Evolutionary conservation across 208 protist species (phyloP).

Genomic region (Trypanosoma rangeli): DNA sequence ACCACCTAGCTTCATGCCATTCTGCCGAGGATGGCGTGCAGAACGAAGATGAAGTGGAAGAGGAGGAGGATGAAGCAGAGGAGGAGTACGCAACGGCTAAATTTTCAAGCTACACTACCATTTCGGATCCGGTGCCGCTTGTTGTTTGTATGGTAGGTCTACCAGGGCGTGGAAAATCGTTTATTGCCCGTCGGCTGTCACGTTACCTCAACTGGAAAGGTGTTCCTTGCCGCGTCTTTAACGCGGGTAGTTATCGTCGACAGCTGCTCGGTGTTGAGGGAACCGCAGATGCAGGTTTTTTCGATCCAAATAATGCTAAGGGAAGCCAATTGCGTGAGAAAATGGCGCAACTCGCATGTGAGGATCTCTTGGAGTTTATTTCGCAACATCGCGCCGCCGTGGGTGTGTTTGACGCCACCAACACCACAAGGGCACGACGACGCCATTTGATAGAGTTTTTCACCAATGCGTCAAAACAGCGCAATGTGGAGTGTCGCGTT

Average conservation of each 20-base stretch:
- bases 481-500: slow-evolving; percentile 57
- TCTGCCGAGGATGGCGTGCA: not conserved
- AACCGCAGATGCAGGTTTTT: slow-evolving; percentile 69
- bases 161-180: slow-evolving; percentile 88
- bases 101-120: slow-evolving; percentile 77
- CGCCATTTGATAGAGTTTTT: slow-evolving; percentile 69
- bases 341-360: slow-evolving; percentile 86
- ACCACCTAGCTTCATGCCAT: not conserved
- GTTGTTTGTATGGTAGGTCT: slow-evolving; percentile 91
- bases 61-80: slow-evolving; percentile 2
- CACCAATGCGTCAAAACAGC: slow-evolving; percentile 32
- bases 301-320: slow-evolving; percentile 73
- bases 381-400: slow-evolving; percentile 55
- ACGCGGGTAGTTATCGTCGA: slow-evolving; percentile 86
- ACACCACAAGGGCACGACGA: slow-evolving; percentile 82
- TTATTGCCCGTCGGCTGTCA: slow-evolving; percentile 76
- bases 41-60: slow-evolving; percentile 1
- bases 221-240: slow-evolving; percentile 87
- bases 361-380: slow-evolving; percentile 85
- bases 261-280: slow-evolving; percentile 77
- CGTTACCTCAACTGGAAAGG: slow-evolving; percentile 93
- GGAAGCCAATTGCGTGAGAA: slow-evolving; percentile 73
- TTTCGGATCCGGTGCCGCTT: slow-evolving; percentile 73
- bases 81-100: slow-evolving; percentile 1
- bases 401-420: slow-evolving; percentile 92